These are phyloP conservation scores for Leishmania turanica DNA, from an alignment of 208 protist genomes.

Conservation along the genomic window DNA sequence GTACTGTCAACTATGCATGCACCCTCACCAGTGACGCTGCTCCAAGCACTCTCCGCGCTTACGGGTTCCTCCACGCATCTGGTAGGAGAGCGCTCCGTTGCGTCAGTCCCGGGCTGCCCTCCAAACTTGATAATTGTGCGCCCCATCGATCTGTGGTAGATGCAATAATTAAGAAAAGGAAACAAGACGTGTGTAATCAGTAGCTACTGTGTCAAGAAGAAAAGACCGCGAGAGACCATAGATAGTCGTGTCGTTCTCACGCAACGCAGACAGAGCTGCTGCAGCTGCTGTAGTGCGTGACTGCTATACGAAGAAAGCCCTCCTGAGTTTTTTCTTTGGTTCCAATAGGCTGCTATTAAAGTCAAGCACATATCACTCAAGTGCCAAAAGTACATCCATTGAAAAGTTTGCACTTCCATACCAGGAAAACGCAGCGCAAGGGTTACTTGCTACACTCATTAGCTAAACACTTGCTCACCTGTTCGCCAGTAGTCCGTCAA, in stretches of 20 bases:
- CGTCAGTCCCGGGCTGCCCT: neutral
- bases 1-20: constrained; percentile 7
- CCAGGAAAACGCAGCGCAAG: neutral
- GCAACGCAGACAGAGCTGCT: neutral
- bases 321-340: neutral
- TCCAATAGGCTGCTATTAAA: neutral
- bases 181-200: neutral
- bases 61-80: neutral
- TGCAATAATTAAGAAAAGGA: neutral
- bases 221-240: neutral
- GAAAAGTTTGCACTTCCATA: neutral
- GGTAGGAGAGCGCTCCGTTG: neutral
- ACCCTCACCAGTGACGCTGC: neutral
- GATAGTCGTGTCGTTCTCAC: neutral
- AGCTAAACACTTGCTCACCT: neutral
- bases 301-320: neutral
- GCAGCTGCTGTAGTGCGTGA: neutral
- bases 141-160: constrained; percentile 10
- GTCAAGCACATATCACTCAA: neutral
- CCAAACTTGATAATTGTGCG: constrained; percentile 29
- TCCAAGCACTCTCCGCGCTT: neutral
- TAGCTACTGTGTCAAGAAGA: neutral
- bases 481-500: neutral
- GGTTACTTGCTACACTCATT: neutral
- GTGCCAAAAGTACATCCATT: neutral